phyloP scores from a whole-genome alignment of 2,329 filamentous ascomycete species.

The Stromatinia cepivora region DNA sequence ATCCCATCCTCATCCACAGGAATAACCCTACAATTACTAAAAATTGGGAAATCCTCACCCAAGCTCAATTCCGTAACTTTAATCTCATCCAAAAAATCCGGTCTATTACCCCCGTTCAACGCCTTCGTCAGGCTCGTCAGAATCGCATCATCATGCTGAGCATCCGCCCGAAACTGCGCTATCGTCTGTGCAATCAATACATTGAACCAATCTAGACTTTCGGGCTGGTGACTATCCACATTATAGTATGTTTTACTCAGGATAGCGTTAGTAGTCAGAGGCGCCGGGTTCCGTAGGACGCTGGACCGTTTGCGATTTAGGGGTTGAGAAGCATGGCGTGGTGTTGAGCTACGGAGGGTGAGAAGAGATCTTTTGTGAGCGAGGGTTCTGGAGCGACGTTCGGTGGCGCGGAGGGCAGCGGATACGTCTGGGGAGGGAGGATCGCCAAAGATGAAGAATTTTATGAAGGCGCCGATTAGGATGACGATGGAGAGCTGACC shows the following conservation, averaged over 20 bases:
- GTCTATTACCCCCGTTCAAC: conserved; percentile 82
- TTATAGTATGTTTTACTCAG: conserved; percentile 98
- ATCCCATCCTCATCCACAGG: conserved; percentile 80
- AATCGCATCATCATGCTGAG: conserved; percentile 87
- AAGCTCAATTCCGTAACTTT: conserved; percentile 90
- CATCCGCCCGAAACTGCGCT: conserved; percentile 89
- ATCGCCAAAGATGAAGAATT: conserved; percentile 99
- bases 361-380: conserved; percentile 75
- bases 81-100: conserved; percentile 91
- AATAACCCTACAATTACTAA: conserved; percentile 96
- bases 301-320: conserved; percentile 66
- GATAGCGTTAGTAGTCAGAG: conserved; percentile 88
- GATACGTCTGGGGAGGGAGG: conserved; percentile 80
- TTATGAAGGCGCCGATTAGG: conserved; percentile 92
- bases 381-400: conserved; percentile 70
- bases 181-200: conserved; percentile 95
- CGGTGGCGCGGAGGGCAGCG: conserved; percentile 71
- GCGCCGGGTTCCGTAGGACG: conserved; percentile 70
- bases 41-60: conserved; percentile 96
- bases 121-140: conserved; percentile 80
- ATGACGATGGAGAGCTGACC: conserved; percentile 92
- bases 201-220: conserved; percentile 98
- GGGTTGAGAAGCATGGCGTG: conserved; percentile 45
- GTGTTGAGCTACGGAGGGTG: conserved; percentile 51
- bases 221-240: conserved; percentile 90